These are phyloP conservation scores for Buddleja alternifolia DNA, from an alignment of 257 asterid genomes.

Conservation along the genomic window DNA sequence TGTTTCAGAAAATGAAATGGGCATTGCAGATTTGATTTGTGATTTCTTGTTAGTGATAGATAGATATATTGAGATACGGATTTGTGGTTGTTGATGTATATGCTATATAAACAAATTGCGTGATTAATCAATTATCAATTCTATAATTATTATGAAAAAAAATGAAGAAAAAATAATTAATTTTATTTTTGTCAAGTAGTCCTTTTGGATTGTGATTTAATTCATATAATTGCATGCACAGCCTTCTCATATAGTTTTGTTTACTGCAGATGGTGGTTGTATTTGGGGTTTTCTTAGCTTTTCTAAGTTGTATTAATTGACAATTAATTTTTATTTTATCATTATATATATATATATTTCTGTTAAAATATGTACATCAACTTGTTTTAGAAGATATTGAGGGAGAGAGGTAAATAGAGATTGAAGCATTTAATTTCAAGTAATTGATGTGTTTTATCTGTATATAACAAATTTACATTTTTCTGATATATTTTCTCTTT, in stretches of 20 bases:
- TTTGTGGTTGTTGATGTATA: too few species aligned
- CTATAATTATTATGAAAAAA: neutral
- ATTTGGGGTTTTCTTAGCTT: too few species aligned
- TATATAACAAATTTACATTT: conserved; percentile 1
- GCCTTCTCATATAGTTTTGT: conserved; percentile 7
- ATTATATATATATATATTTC: neutral
- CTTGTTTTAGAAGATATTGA: neutral
- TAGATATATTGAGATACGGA: too few species aligned
- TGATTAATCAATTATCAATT: too few species aligned
- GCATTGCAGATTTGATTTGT: conserved; percentile 30
- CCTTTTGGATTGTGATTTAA: neutral
- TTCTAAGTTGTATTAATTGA: conserved; percentile 8
- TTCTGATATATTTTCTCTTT: neutral
- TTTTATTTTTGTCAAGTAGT: too few species aligned
- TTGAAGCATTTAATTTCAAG: conserved; percentile 23
- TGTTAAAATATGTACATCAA: conserved; percentile 4
- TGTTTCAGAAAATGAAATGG: too few species aligned
- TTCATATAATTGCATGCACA: conserved; percentile 21
- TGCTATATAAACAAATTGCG: too few species aligned
- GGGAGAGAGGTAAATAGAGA: neutral
- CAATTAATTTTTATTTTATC: conserved; percentile 7
- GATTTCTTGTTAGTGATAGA: too few species aligned
- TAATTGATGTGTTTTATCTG: conserved; percentile 6
- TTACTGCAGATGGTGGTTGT: too few species aligned
- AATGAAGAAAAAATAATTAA: neutral